A percentile compares a stretch with the other conserved stretches of the same genome.
These are phyloP conservation scores for Hyphopichia khmerensis DNA, from an alignment of 1,139 yeast species.

Conservation along the genomic window DNA sequence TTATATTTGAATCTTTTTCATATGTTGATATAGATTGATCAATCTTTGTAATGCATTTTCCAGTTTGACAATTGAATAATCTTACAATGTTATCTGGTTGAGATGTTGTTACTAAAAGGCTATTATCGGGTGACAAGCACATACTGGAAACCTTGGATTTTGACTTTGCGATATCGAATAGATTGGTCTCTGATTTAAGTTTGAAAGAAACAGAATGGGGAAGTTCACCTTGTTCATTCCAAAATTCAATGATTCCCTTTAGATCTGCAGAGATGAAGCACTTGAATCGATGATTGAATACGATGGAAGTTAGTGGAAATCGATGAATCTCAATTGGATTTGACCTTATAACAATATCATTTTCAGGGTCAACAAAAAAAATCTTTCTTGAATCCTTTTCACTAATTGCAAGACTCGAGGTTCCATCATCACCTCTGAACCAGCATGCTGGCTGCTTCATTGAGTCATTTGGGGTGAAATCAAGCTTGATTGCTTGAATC, in stretches of 20 bases:
- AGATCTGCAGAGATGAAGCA: conserved; percentile 39
- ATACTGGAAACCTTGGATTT: conserved; percentile 10
- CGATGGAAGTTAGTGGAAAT: conserved; percentile 22
- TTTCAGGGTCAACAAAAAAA: conserved; percentile 23
- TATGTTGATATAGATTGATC: conserved; percentile 14
- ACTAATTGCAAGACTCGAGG: conserved; percentile 16
- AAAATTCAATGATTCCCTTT: conserved; percentile 45
- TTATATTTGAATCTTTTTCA: conserved; percentile 20
- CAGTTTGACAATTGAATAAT: conserved; percentile 31
- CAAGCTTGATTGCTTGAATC: conserved; percentile 31
- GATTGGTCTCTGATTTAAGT: conserved; percentile 41
- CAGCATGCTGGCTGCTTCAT: conserved; percentile 15
- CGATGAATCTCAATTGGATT: conserved; percentile 25
- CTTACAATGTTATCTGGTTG: conserved; percentile 30
- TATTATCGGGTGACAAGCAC: conserved; percentile 21
- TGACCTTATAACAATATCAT: conserved; percentile 10
- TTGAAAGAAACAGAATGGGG: conserved; percentile 26
- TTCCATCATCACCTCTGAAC: conserved; percentile 13
- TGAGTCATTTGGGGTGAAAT: conserved; percentile 18
- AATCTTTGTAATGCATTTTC: conserved; percentile 23
- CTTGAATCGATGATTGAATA: conserved; percentile 24
- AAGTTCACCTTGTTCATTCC: conserved; percentile 21
- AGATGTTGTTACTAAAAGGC: conserved; percentile 22
- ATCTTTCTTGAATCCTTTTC: conserved; percentile 16
- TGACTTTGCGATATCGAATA: conserved; percentile 32